Base-by-base conservation (phyloP, 148 eudicot species). In the Chenopodium berlandieri region DNA sequence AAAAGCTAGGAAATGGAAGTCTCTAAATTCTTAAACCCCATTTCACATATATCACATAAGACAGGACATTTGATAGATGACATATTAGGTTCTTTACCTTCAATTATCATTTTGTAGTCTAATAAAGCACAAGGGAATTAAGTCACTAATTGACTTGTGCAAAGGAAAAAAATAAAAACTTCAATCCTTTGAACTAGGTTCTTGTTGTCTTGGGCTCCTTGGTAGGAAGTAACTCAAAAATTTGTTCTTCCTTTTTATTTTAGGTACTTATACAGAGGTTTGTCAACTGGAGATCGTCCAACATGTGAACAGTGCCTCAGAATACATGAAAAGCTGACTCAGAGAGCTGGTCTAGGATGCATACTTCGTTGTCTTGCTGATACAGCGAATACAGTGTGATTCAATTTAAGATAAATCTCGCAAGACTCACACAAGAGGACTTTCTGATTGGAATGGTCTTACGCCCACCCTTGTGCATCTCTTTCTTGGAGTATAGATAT, bases 261-360 rank as follows among this genome's bases (percentile, higher is more conserved):
- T 60, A 95, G 98, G 92, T 95, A 93, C 85, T 85, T 95, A 80
- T 95, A 95, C 72, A 91, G 90, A 89, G 98, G 98, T 66, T 87
- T 95, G 83, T 91, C 97, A 22, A 93, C 97, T 4, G 98, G 98
- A 80, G 98, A 95, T 86, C 93, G 97, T 47, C 97, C 97, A 46
- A 95, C 98, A 37, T 95, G 97, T 78, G 98, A 95, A 50, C 98
- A 93, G 81, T 95, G 97, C 88, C 88, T 95, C 62, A 86, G 91
- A 79, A 95, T 95, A 81, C 98, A 95, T 75, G 97, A 95, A 82
- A 95, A 91, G 82, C 86, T 95, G 74, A 93, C 97, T 3, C 92
- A 95, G 84, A 93, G 68, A 88, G 98, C 98, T 82, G 98, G 98
- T 81, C 84, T 95, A 80, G 97, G 98, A 64, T 95, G 98, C 86